phyloP scores from a whole-genome alignment of 2,329 filamentous ascomycete species.

The Aspergillus udagawae region DNA sequence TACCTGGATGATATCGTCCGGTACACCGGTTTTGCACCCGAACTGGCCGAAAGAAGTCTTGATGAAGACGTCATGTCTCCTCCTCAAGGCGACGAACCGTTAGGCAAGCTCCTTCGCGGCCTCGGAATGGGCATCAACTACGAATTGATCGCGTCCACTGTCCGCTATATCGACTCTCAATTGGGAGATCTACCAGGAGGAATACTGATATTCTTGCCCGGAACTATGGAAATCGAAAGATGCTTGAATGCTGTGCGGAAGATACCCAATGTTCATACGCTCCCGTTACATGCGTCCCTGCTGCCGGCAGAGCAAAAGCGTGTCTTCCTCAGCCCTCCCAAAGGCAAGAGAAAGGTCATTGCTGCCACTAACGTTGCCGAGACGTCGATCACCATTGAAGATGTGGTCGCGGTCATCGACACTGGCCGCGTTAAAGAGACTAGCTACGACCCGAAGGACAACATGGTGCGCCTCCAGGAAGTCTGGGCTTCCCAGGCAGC shows the following conservation, averaged over 20 bases:
- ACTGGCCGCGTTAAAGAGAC: conserved; percentile 95
- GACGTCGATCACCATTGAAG: conserved; percentile 97
- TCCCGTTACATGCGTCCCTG: conserved; percentile 88
- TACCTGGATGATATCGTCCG: conserved; percentile 85
- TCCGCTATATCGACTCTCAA: conserved; percentile 75
- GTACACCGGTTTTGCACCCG: conserved; percentile 66
- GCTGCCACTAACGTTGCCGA: conserved; percentile 96
- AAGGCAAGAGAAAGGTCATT: conserved; percentile 83
- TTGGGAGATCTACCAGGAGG: conserved; percentile 72
- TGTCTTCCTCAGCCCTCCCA: conserved; percentile 74
- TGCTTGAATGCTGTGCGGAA: conserved; percentile 65
- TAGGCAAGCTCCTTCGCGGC: conserved; percentile 68
- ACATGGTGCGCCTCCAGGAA: conserved; percentile 91
- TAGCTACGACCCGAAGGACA: conserved; percentile 83
- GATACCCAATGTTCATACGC: conserved; percentile 66
- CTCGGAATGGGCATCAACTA: conserved; percentile 88
- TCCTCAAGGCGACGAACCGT: conserved; percentile 42
- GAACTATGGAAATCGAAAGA: conserved; percentile 84
- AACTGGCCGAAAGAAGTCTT: conserved; percentile 25
- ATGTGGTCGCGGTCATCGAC: conserved; percentile 94
- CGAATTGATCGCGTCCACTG: conserved; percentile 73
- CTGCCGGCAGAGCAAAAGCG: conserved; percentile 82
- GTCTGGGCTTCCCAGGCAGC: conserved; percentile 92
- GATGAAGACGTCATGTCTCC: conserved; percentile 38
- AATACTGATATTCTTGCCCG: conserved; percentile 93